Conservation (phyloP, 225 moss, liverwort and hornwort species). For the Rhytidiadelphus loreus region DNA sequence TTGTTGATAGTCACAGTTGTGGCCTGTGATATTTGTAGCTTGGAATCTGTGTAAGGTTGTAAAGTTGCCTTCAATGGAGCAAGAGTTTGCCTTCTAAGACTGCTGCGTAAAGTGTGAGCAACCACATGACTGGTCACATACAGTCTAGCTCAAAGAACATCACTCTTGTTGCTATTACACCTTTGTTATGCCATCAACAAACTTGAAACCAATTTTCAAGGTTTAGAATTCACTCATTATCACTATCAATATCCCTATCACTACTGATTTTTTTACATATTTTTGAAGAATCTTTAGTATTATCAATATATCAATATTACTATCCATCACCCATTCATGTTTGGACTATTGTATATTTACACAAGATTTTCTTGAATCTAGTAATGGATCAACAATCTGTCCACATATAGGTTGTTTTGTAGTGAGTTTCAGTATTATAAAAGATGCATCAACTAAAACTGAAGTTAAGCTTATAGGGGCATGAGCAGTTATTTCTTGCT, state of each 20-base stretch:
- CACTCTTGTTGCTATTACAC: neutral
- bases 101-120: neutral
- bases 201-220: neutral
- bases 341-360: neutral
- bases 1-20: neutral
- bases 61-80: neutral
- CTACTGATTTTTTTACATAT: neutral
- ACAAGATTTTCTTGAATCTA: neutral
- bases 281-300: neutral
- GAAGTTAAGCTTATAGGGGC: neutral
- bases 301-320: neutral
- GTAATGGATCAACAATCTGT: neutral
- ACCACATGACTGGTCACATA: too few species aligned
- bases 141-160: neutral
- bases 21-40: constrained; percentile 6
- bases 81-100: neutral
- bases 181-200: neutral
- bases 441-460: neutral
- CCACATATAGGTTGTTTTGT: neutral
- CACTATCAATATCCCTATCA: too few species aligned
- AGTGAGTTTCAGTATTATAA: neutral
- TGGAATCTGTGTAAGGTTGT: neutral
- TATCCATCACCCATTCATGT: neutral
- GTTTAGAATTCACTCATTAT: neutral
- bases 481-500: neutral